Base-by-base conservation (phyloP, 2,329 filamentous ascomycete genomes). In the Escovopsis sp. region DNA sequence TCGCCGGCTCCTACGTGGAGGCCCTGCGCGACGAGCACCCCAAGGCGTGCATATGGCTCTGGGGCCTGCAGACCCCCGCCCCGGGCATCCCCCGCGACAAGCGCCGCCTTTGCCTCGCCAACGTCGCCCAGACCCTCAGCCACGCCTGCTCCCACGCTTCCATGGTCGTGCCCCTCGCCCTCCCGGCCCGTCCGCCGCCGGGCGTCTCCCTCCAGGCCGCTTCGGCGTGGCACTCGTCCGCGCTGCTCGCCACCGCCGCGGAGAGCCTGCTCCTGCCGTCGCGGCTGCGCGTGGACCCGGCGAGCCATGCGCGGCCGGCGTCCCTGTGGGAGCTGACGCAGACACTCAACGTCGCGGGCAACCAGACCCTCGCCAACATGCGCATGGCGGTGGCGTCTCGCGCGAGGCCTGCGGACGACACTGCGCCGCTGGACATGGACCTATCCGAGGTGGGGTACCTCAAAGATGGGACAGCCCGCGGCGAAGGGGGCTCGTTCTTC, bases 1-100 rank as follows among this genome's bases (percentile, higher is more conserved):
- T 89, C 56, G 72, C 79, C 7, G 66, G 78, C 3, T 70, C 72
- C 44, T 89, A 88, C 55, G 59, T 86, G 24, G 81, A 96, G 57
- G 71, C 79, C 27, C 62, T 98, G 43, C 68, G 84, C 46, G 91
- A 98, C 56, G 91, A 98, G 57, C 89, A 88, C 57, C 85, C 86
- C 27, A 96, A 95, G 64, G 75, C 79, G 30, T 77, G 77, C 39
- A 75, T 95, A 29, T 93, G 86, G 83, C 73, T 87, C 11, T 96
- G 88, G 81, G 88, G 82, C 0, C 58, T 87, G 16, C 82, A 93
- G 57, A 78, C 81, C 43, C 64, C 64, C 2, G 65, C 70, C 34
- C 65, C 60, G 39, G 71, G 66, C 35, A 63, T 70, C 27, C 61
- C 70, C 33, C 66, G 75, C 27, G 76, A 80, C 57, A 59, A 58